Base-by-base conservation (phyloP, 371 early-diverging fungal genomes). In the Rhizopus microsporus region DNA sequence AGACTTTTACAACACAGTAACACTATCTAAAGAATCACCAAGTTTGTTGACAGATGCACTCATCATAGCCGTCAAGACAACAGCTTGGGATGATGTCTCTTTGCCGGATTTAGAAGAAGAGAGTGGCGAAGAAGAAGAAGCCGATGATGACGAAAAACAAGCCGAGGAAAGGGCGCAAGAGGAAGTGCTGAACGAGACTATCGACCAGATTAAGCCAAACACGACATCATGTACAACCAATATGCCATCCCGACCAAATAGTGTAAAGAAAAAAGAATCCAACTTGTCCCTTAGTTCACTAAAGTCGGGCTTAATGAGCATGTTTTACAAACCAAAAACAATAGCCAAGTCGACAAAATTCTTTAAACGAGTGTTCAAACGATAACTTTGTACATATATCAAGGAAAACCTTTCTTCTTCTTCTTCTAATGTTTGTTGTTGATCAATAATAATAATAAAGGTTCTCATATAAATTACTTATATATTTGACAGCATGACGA, bases 261-360 rank as follows among this genome's bases (percentile, higher is more conserved):
- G n/a, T 59, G 39, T 47, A 45, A 46, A 23, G 23, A 59, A 59
- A 29, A 52, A 48, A 53, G 53, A 48, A 15, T 59, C 59, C 0
- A 59, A 42, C 5, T 59, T 54, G 31, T 59, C 59, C 8, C 53
- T 52, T 29, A 53, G 54, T 23, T 59, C 59, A 15, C 29, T 59
- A 13, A 59, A 53, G 16, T 59, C 53, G 2, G 23, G 23, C 23
- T 47, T 59, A 13, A 59, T 59, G 47, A 45, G 39, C 29, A 48
- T 46, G 7, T 47, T 59, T n/a, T 38, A 52, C 31, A 16, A 7
- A 23, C 23, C 23, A 23, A 23, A 23, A 23, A 23, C 23, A 23
- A 23, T 23, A 23, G 23, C 23, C 23, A 23, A 23, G 23, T 23
- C 23, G 23, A 23, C 23, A 23, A 23, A 23, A 23, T 23, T 23